A percentile compares a stretch with the other conserved stretches of the same genome.
Conservation (phyloP, 1,284 basidiomycete genomes). For the Hemileia vastatrix region DNA sequence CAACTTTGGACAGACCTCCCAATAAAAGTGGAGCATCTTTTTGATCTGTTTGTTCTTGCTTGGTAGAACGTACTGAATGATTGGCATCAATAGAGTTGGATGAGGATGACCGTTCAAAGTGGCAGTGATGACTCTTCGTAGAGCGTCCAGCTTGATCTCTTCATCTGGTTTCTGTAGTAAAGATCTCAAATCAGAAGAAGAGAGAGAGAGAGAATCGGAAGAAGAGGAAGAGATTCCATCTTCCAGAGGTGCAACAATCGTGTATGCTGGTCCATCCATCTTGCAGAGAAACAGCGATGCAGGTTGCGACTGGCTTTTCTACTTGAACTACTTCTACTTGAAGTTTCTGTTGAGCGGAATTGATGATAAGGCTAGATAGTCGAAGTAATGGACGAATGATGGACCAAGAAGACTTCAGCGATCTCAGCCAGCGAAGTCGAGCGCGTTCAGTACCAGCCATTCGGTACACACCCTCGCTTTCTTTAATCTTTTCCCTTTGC, state of each 20-base stretch:
- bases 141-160: conserved; percentile 91
- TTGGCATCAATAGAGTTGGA: conserved; percentile 87
- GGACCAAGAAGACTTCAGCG: too few species aligned
- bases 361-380: too few species aligned
- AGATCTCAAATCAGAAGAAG: conserved; percentile 59
- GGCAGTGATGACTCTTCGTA: conserved; percentile 85
- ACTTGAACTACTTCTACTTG: too few species aligned
- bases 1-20: conserved; percentile 98
- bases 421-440: too few species aligned
- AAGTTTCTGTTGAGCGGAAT: too few species aligned
- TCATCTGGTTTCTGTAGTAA: conserved; percentile 87
- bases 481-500: too few species aligned
- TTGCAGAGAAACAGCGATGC: too few species aligned
- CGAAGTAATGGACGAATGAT: too few species aligned
- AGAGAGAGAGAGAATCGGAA: too few species aligned
- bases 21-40: conserved; percentile 97
- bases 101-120: conserved; percentile 87
- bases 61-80: conserved; percentile 95
- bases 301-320: too few species aligned
- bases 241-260: not conserved
- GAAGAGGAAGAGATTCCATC: not conserved
- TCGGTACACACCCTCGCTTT: too few species aligned
- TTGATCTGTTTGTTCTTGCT: conserved; percentile 93
- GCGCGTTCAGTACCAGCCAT: too few species aligned
- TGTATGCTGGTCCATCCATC: not conserved